Conservation (phyloP, 345 rosid species). For the Salix exigua region DNA sequence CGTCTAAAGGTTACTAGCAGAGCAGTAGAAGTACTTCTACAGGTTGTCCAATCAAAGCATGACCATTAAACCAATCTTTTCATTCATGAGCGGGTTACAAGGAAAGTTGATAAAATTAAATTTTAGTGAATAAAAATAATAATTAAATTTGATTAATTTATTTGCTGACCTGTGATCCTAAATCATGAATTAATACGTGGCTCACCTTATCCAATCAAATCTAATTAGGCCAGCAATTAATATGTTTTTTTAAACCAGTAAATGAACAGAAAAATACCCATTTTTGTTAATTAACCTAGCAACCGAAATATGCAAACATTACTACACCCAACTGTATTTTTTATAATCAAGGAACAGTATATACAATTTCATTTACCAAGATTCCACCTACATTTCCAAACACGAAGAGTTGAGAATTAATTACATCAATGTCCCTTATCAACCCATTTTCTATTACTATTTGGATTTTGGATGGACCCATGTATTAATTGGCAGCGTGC, state of each 20-base stretch:
- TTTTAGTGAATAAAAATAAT: too few species aligned
- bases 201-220: too few species aligned
- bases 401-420: background rate
- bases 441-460: too few species aligned
- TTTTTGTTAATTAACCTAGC: background rate
- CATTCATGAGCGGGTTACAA: too few species aligned
- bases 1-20: too few species aligned
- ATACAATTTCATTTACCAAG: background rate
- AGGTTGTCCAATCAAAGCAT: background rate
- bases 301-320: background rate
- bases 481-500: background rate
- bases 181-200: too few species aligned
- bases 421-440: background rate
- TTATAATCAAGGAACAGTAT: too few species aligned
- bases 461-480: background rate
- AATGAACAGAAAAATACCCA: background rate
- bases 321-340: background rate
- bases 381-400: background rate
- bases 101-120: too few species aligned
- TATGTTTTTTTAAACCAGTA: background rate
- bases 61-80: too few species aligned
- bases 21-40: background rate
- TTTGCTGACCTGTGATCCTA: too few species aligned
- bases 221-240: too few species aligned
- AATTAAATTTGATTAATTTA: too few species aligned